A percentile compares a stretch with the other conserved stretches of the same genome.
phyloP scores from a whole-genome alignment of 176 grass and related monocot species.

The Paspalum vaginatum region DNA sequence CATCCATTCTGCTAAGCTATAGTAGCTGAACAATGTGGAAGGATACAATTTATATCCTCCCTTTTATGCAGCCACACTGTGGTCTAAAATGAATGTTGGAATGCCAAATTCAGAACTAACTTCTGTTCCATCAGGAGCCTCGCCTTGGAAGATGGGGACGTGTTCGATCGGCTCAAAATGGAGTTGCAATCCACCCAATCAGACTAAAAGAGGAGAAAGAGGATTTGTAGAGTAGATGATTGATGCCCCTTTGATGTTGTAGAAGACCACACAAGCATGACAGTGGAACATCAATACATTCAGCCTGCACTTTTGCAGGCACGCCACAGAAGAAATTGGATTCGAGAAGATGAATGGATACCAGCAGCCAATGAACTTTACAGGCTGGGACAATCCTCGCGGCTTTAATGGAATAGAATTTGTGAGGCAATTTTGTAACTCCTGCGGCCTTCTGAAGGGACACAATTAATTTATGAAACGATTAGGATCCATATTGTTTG shows the following conservation, averaged over 20 bases:
- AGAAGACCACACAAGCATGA: neutral
- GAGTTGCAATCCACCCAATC: constrained; percentile 70
- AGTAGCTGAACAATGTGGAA: neutral
- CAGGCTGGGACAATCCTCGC: too few species aligned
- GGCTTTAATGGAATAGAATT: neutral
- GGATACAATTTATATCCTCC: neutral
- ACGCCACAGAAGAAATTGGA: neutral
- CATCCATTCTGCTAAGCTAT: neutral
- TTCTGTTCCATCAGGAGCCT: constrained; percentile 62
- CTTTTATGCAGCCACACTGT: neutral
- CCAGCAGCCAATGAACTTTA: neutral
- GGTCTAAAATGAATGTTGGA: neutral
- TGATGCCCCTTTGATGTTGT: neutral
- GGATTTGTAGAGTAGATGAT: constrained; percentile 33
- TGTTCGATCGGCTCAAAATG: constrained; percentile 61
- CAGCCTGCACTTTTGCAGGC: neutral
- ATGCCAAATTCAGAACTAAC: neutral
- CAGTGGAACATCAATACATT: neutral
- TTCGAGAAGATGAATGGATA: neutral
- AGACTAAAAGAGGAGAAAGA: constrained; percentile 49
- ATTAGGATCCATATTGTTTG: neutral
- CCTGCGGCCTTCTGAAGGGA: neutral
- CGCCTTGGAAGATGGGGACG: constrained; percentile 77
- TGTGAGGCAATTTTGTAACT: constrained; percentile 6
- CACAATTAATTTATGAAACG: neutral